phyloP scores from a whole-genome alignment of 2,329 filamentous ascomycete species.

The Penicillium sp. region DNA sequence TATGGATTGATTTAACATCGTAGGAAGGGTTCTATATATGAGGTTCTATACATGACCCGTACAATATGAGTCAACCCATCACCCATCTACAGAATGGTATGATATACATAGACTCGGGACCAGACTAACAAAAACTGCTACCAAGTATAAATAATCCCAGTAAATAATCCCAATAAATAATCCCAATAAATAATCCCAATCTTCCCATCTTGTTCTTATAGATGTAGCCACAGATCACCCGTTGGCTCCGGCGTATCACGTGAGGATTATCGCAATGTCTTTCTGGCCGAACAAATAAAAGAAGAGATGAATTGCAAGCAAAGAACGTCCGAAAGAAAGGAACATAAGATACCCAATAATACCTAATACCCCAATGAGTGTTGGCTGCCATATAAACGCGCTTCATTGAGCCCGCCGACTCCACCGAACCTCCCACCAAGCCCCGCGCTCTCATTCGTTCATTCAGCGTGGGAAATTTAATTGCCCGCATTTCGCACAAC shows the following conservation, averaged over 20 bases:
- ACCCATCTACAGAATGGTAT: neutral
- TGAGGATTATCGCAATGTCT: conserved; percentile 14
- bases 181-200: neutral
- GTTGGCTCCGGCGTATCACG: conserved; percentile 25
- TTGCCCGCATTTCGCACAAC: conserved; percentile 41
- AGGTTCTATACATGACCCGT: neutral
- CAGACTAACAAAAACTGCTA: neutral
- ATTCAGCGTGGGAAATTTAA: conserved; percentile 37
- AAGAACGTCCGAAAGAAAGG: neutral
- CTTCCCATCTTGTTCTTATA: neutral
- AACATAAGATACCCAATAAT: neutral
- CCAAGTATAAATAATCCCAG: neutral
- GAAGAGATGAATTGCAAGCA: neutral
- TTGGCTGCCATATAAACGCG: conserved; percentile 14
- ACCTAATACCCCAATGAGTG: neutral
- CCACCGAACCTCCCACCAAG: conserved; percentile 29
- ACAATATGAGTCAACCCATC: neutral
- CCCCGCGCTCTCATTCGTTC: conserved; percentile 39
- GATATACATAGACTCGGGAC: neutral
- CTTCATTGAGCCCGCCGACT: conserved; percentile 18
- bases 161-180: neutral
- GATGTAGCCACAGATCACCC: conserved; percentile 16
- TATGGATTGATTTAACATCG: neutral
- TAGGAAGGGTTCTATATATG: neutral
- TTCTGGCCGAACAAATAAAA: conserved; percentile 6